Base-by-base conservation (phyloP, 495 filamentous ascomycete species). In the Aspergillus heteromorphus region DNA sequence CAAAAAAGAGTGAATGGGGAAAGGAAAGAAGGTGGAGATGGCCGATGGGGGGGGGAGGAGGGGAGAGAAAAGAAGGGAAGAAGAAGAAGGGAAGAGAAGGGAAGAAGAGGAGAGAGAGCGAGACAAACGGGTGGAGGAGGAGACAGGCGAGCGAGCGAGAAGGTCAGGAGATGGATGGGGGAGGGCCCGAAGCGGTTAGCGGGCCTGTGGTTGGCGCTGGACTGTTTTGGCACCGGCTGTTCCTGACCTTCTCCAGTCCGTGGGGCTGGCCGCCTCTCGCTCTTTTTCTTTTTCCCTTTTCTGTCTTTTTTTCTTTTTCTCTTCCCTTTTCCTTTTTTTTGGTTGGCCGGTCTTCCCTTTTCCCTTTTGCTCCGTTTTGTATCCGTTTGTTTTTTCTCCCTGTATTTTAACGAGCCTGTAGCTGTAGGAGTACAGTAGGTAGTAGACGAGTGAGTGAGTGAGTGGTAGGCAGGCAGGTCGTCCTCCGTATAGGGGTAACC, bases 11-110 rank as follows among this genome's bases (percentile, higher is more conserved):
- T 55, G 68, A 68, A 73, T 64, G 62, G 64, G 57, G 64, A 68
- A 62, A 59, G 63, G 67, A 65, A 68, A 65, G 60, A 65, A 56
- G 60, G 57, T 59, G 63, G 60, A 49, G 64, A 63, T 58, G 65
- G 61, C 40, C 48, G 51, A 69, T 66, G 57, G 59, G 64, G 56
- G 56, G 58, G 62, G 50, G 52, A 56, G 60, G 62, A 60, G 57
- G 59, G 52, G 61, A 57, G 58, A 60, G 56, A 53, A 57, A 60
- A 54, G 55, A 48, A 48, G 51, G 59, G 54, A 60, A 47, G 52
- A 50, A 56, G 57, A 61, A 57, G 56, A 56, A 48, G 52, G 49
- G 57, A 65, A 36, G 41, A 21, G 55, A 48, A 48, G 51, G 59
- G 54, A 60, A 47, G 52, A 50, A 56, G 57, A 61, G 55, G 56